Evolutionary conservation across 2,329 filamentous ascomycete species (phyloP).

Genomic region (Penicillium hesseltinei): DNA sequence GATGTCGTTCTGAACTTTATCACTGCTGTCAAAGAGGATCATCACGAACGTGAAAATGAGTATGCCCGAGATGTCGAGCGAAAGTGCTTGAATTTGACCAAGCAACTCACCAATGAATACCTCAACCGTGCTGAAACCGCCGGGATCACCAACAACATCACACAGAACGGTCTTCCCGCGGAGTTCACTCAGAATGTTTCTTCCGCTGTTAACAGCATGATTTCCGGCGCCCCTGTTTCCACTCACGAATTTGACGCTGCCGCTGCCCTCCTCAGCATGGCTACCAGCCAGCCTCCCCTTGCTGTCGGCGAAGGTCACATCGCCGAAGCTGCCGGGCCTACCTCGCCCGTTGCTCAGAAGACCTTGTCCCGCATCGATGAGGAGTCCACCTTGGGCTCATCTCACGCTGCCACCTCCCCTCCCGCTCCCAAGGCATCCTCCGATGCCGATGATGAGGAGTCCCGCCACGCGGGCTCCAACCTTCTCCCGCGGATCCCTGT

Average conservation of each 20-base stretch:
- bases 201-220: conserved; percentile 5
- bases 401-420: background rate
- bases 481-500: conserved; percentile 4
- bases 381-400: conserved; percentile 6
- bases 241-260: conserved; percentile 16
- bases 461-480: conserved; percentile 5
- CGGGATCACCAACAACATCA: background rate
- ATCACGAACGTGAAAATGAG: background rate
- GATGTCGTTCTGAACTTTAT: conserved; percentile 23
- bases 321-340: background rate
- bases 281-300: background rate
- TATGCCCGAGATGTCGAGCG: conserved; percentile 9
- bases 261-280: conserved; percentile 14
- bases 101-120: conserved; percentile 12
- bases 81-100: conserved; percentile 10
- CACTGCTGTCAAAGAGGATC: conserved; percentile 14
- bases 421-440: background rate
- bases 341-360: background rate
- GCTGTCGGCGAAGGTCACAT: conserved; percentile 1
- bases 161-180: background rate
- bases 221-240: conserved; percentile 1
- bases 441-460: background rate
- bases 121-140: background rate
- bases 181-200: conserved; percentile 4
- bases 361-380: conserved; percentile 6